Evolutionary conservation across 805 yeast genomes (phyloP).

Genomic region (Barnettozyma botsteinii): DNA sequence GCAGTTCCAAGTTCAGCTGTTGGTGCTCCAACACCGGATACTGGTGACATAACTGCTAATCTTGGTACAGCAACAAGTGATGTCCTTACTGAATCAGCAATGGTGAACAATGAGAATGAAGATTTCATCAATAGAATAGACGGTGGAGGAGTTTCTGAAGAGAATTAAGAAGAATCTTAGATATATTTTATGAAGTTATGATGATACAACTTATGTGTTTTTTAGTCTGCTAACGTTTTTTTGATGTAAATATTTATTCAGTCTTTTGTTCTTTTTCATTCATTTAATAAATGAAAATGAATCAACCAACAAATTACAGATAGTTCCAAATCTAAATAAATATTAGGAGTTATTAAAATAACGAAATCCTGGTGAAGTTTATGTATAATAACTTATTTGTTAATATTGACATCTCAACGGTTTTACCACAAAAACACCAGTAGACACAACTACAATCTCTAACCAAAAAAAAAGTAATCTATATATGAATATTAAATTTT

Average conservation of each 20-base stretch:
- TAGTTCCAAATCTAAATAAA: no score
- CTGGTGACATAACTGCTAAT: no score
- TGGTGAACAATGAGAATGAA: neutral
- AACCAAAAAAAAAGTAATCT: no score
- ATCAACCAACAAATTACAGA: no score
- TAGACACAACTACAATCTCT: no score
- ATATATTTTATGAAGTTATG: constrained; percentile 1
- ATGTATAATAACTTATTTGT: no score
- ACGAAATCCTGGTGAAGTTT: no score
- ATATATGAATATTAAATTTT: no score
- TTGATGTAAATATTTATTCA: neutral
- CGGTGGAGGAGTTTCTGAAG: neutral
- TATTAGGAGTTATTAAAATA: no score
- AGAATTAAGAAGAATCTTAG: neutral
- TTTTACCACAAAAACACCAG: no score
- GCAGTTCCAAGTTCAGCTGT: constrained; percentile 3
- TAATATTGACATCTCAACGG: no score
- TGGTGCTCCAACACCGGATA: constrained; percentile 1
- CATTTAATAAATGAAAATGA: no score
- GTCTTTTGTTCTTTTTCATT: neutral
- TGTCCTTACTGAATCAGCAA: neutral
- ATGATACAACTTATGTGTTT: neutral
- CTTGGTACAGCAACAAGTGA: neutral
- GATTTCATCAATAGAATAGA: neutral
- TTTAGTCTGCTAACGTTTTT: neutral